phyloP scores from a whole-genome alignment of 371 early-diverging fungal genomes.

The Batrachochytrium dendrobatidis region DNA sequence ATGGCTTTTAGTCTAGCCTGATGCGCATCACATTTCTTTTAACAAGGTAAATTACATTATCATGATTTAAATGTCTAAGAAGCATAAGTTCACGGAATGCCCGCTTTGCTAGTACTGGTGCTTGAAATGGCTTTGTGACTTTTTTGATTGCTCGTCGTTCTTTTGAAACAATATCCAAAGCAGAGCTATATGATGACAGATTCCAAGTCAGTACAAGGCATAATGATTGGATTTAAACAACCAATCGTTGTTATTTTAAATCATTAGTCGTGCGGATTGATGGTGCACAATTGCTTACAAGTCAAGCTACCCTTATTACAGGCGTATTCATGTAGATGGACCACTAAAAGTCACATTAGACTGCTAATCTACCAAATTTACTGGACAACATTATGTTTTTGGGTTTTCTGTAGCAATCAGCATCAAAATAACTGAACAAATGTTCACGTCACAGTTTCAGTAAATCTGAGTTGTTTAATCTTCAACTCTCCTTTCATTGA shows the following conservation, averaged over 20 bases:
- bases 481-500: too few relatives aligned
- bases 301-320: too few relatives aligned
- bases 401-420: too few relatives aligned
- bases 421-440: too few relatives aligned
- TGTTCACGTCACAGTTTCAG: too few relatives aligned
- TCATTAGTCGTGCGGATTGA: not conserved
- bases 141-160: constrained; percentile 89
- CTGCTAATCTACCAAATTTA: too few relatives aligned
- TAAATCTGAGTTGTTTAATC: too few relatives aligned
- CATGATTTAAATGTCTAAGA: constrained; percentile 66
- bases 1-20: not conserved
- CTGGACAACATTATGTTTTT: too few relatives aligned
- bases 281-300: not conserved
- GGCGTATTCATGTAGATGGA: too few relatives aligned
- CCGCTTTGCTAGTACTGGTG: constrained; percentile 86
- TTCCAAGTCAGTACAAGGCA: not conserved
- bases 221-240: not conserved
- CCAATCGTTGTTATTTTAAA: not conserved
- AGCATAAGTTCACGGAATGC: constrained; percentile 90
- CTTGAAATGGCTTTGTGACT: constrained; percentile 88
- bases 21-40: not conserved
- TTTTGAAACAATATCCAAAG: constrained; percentile 73
- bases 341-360: too few relatives aligned
- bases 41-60: constrained; percentile 13
- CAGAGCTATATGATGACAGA: constrained; percentile 78